Evolutionary conservation across 2,329 filamentous ascomycete genomes (phyloP), one percentile per base, ranked within the genome.

Genomic region (Trichoderma koningii): DNA sequence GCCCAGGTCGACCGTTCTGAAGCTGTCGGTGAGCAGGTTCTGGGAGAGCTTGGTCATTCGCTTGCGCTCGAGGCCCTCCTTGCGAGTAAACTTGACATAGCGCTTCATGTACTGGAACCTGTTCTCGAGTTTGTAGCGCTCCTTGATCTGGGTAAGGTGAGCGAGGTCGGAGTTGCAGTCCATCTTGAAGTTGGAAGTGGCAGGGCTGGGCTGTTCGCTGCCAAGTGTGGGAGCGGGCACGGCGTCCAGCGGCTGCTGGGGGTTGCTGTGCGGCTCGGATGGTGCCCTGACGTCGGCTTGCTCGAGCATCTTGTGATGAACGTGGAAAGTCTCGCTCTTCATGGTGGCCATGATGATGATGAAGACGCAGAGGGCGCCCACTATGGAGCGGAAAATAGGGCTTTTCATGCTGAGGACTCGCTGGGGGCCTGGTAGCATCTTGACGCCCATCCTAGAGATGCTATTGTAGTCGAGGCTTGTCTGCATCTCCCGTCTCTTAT

Each of bases 51-150:
- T 79, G n/a, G 83, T 86, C 67, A 86, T 77, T 17, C 79, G 78
- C 70, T 81, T 81, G 45, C 84, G 79, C 52, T 78, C 68, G 28
- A 85, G 79, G 63, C 82, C 79, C 60, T 82, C 73, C 10, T 66
- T 74, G 45, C 83, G 81, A 45, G 78, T 78, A 66, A 84, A 81
- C 68, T 81, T 81, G 26, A 86, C 75, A 69, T 86, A 84, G 63
- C 84, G 80, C 74, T 83, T 83, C 65, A 81, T 78, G 75, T 86
- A 86, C 68, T 86, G 81, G 68, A 86, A 82, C 45, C 77, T 77
- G 47, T 83, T 78, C 26, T 79, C 76, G 14, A 87, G 76, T 10
- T 76, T 73, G 69, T 83, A 83, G 67, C 78, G 80, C 28, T 80
- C 70, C 69, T 81, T 78, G 64, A 85, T 71, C 5, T 76, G 73